Evolutionary conservation across 73 alveolate species (phyloP), one percentile per base, ranked within the genome.

Genomic region (Stentor roeselii): DNA sequence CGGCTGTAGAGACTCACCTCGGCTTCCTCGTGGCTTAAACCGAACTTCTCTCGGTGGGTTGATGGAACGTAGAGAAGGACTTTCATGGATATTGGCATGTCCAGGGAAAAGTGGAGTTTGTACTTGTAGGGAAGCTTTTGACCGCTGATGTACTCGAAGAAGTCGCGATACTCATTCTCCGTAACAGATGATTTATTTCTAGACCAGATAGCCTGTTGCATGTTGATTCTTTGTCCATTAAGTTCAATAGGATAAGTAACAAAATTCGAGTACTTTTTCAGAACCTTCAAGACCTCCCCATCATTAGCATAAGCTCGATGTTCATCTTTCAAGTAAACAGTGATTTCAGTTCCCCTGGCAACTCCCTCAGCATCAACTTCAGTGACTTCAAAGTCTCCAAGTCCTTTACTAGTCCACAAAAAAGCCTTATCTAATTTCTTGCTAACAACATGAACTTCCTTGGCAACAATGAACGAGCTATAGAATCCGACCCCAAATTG

Each of bases 401-500:
- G 76, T 58, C 97, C 97, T 90, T 92, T 94, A 58, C 94, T 86
- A 6, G 84, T 88, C 97, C 97, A 92, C 42, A 89, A 37, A 78
- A 86, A 85, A 39, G 93, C 89, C 60, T 84, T 87, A 78, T 87
- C 88, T 60, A 90, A 93, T 59, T 89, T 82, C 83, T 92, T 92
- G 3, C 90, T 75, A 3, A 87, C 58, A 1, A 92, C 97, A 60
- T 85, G 91, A 2, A 92, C 97, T 59, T 90, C 82, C 39, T 92
- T 94, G 42, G 92, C 95, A 4, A 92, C 97, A 84, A 92, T 90
- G 80, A 92, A 92, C 15, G 89, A 67, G 1, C 95, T 90, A 76
- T 92, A 92, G 42, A 92, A 92, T 60, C 97, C 97, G 38, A 92
- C 97, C 39, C 97, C 97, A 87, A 92, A 92, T 84, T 92, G 78